Base-by-base conservation (phyloP, 2,329 filamentous ascomycete species). In the Lomentospora prolificans region DNA sequence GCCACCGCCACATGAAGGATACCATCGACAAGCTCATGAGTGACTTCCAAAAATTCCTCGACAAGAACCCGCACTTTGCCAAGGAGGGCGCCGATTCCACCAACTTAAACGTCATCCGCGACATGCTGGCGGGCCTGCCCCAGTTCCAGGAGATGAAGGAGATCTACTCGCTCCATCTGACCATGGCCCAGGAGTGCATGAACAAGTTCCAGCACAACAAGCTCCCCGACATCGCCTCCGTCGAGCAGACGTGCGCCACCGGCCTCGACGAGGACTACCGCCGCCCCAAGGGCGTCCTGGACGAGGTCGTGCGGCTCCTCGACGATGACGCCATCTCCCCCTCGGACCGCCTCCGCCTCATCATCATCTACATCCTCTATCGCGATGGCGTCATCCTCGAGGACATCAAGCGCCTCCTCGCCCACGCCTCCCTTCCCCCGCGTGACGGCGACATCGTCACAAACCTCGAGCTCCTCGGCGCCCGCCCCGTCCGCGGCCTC, bases 151-250 rank as follows among this genome's bases (percentile, higher is more conserved):
- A 95, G 69, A 89, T 94, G 77, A 96, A 97, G 69, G 90, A 95
- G 66, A 86, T 89, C 1, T 99, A 97, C 69, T 94, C 91, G 0
- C 75, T 99, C 55, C 94, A 99, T 70, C 76, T 99, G 44, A 92
- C 85, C 62, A 97, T 99, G 92, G 94, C 94, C 1, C 88, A 96
- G 67, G 90, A 96, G 67, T 95, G 90, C 67, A 97, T 97, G 91
- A 90, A 90, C 63, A 82, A 88, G 36, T 99, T 99, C 64, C 85
- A 95, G 66, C 75, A 83, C 54, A 82, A 86, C 67, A 96, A 95
- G 66, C 77, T 99, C 5, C 80, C 87, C 5, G 94, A 99, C 65
- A 77, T 97, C 57, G 90, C 90, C 10, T 86, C 87, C 0, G 80
- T 91, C 4, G 94, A 99, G 70, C 94, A 97, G 76, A 89, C 84